Base-by-base conservation (phyloP, 345 rosid genomes). In the Pistacia integerrima region DNA sequence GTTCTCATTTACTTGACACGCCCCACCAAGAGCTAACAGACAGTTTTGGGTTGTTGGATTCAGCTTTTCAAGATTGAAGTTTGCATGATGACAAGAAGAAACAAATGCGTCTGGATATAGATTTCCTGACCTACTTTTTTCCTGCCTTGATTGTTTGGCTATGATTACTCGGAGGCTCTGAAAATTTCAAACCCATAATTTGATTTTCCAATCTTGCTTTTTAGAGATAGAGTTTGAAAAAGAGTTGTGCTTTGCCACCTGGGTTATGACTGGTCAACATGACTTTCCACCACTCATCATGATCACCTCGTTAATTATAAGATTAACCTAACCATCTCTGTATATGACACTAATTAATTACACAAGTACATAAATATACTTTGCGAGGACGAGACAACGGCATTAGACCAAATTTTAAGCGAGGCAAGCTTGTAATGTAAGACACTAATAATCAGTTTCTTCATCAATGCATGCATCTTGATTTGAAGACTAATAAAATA, bases 11-110 rank as follows among this genome's bases (percentile, higher is more conserved):
- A 35, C 71, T 75, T 73, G 59, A 70, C 71, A 77, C 79, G 58
- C 74, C 56, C 76, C 71, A 70, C 74, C 84, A 81, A 85, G 36
- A 78, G 85, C 87, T 59, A 78, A 82, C 70, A 76, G 84, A 83
- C 90, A 74, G 76, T 76, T 75, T 64, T 66, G 78, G 80, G 82
- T 72, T 41, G 64, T 72, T 80, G 78, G 83, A 73, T 82, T 79
- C 78, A 64, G 83, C 81, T 82, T 84, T 80, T 81, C 76, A 46
- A 72, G 79, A 54, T 10, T 54, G 75, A 57, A 30, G 3, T 67
- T 59, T 51, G 69, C 64, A 75, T 56, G 1, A 46, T 74, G 70
- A 75, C 79, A 70, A 68, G 78, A 44, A 54, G 74, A 74, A 80
- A 70, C 72, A 11, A 69, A 64, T 70, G 70, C 70, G 63, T 51